phyloP scores from a whole-genome alignment of 192 early-diverging fungal genomes.

The Geranomyces michiganensis region DNA sequence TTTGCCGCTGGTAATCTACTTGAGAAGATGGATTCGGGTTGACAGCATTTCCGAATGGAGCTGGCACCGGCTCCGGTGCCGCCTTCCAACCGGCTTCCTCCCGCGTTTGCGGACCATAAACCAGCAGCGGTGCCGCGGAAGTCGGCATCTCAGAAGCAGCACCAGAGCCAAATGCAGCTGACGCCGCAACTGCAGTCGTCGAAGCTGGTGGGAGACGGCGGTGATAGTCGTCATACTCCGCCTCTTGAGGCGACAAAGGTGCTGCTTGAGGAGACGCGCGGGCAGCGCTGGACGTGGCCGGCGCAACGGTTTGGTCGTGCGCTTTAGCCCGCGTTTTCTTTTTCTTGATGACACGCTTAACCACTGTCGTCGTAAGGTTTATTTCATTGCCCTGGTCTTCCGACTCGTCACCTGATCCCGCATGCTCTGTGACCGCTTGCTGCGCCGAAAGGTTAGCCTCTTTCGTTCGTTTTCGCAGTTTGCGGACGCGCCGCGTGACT shows the following conservation, averaged over 20 bases:
- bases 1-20: neutral
- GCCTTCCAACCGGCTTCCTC: neutral
- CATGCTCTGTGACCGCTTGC: neutral
- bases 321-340: neutral
- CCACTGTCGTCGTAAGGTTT: neutral
- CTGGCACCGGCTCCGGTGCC: neutral
- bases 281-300: neutral
- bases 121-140: neutral
- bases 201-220: slow-evolving; percentile 1
- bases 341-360: slow-evolving; percentile 4
- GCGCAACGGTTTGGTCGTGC: neutral
- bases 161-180: too few species aligned
- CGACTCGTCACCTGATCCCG: neutral
- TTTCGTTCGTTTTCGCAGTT: slow-evolving; percentile 3
- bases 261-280: neutral
- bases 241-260: neutral
- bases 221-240: neutral
- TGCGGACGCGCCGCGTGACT: neutral
- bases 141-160: neutral
- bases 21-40: too few species aligned
- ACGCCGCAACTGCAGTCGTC: neutral
- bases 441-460: neutral
- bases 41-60: too few species aligned
- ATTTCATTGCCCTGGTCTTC: neutral
- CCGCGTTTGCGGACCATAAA: neutral